A percentile compares a stretch with the other conserved stretches of the same genome.
Evolutionary conservation across 2,329 filamentous ascomycete genomes (phyloP).

Genomic region (Fusarium concolor): DNA sequence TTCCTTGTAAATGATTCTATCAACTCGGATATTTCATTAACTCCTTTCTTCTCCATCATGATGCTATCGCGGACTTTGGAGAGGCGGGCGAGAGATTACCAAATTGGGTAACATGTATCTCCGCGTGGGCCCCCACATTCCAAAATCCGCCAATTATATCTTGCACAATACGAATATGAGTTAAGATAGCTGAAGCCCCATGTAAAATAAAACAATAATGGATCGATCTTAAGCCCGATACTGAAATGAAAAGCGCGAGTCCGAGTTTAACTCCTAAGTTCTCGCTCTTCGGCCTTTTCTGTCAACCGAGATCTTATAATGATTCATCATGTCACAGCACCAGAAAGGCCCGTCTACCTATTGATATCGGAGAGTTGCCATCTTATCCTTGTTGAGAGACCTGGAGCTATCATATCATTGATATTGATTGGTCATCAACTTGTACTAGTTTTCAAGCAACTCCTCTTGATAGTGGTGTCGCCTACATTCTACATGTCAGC

Average conservation of each 20-base stretch:
- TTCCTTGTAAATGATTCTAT: fast-evolving
- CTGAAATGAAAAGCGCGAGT: neutral
- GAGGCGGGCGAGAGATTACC: conserved; percentile 13
- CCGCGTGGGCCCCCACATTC: neutral
- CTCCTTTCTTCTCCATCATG: conserved; percentile 1
- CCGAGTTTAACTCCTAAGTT: conserved; percentile 1
- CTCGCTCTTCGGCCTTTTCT: conserved; percentile 6
- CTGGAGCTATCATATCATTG: neutral
- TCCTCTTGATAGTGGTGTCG: too few species aligned
- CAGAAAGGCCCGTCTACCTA: neutral
- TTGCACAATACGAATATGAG: conserved; percentile 24
- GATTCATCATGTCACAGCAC: neutral
- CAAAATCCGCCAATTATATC: conserved; percentile 28
- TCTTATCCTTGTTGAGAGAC: neutral
- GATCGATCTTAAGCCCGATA: neutral
- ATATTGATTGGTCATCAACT: neutral
- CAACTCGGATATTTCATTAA: conserved; percentile 15
- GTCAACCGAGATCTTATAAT: neutral
- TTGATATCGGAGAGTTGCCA: neutral
- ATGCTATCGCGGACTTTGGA: conserved; percentile 17
- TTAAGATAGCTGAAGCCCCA: neutral
- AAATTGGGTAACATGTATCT: conserved; percentile 19
- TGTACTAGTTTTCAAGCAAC: too few species aligned
- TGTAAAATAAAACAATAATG: neutral
- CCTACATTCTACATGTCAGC: too few species aligned